Conservation (phyloP, 257 asterid genomes). For the Salvia splendens region DNA sequence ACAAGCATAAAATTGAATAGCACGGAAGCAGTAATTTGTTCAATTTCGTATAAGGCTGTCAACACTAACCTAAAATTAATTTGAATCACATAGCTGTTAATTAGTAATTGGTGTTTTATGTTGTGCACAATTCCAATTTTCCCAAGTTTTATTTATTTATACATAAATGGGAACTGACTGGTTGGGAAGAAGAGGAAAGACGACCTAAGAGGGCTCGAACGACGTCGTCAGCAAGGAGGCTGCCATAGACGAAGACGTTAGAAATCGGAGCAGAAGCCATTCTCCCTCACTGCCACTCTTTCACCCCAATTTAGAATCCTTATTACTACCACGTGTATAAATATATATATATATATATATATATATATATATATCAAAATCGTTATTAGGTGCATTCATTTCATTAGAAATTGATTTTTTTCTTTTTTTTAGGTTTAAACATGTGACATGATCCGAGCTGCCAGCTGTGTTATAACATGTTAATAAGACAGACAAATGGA, state of each 20-base stretch:
- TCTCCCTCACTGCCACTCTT: neutral
- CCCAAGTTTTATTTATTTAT: no score
- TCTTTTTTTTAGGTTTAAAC: no score
- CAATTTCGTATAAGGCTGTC: neutral
- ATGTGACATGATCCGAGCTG: no score
- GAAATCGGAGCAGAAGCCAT: slow-evolving; percentile 39
- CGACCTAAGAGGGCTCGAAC: slow-evolving; percentile 64
- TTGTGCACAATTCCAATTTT: slow-evolving; percentile 12
- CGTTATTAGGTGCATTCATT: no score
- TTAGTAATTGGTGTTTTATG: neutral
- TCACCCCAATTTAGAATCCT: neutral
- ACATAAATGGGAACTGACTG: no score
- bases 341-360: no score
- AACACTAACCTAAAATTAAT: slow-evolving; percentile 8
- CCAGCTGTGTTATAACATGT: no score
- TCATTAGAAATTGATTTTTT: no score
- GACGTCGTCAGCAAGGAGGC: slow-evolving; percentile 91
- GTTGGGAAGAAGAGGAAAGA: slow-evolving; percentile 35
- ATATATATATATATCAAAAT: no score
- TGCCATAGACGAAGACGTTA: slow-evolving; percentile 90
- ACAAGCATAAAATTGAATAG: neutral
- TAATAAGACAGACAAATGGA: no score
- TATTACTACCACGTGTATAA: no score
- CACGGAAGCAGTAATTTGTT: neutral
- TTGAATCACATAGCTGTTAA: neutral